Evolutionary conservation across 148 eudicot species (phyloP).

Genomic region (Euryodendron excelsum): DNA sequence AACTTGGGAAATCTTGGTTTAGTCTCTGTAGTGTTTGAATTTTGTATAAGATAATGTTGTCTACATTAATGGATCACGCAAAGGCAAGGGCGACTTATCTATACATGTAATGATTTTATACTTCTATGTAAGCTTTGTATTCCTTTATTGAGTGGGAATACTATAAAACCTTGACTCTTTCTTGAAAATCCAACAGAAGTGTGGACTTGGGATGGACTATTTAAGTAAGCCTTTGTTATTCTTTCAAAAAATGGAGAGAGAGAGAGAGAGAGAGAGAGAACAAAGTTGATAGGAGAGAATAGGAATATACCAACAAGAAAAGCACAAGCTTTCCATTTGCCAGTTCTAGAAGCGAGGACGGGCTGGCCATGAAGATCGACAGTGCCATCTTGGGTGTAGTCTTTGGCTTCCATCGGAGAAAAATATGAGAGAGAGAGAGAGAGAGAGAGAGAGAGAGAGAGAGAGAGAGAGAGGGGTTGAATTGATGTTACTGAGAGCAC

Average conservation of each 20-base stretch:
- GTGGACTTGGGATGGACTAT: background rate
- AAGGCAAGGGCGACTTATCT: too few species aligned
- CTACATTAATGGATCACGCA: too few species aligned
- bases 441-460: too few species aligned
- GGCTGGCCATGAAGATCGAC: slow-evolving; percentile 74
- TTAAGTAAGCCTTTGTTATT: background rate
- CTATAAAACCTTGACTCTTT: background rate
- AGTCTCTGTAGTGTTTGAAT: background rate
- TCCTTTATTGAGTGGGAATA: background rate
- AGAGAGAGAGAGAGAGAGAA: background rate
- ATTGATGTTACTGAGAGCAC: background rate
- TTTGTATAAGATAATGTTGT: too few species aligned
- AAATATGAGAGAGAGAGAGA: background rate
- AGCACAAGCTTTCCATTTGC: slow-evolving; percentile 92
- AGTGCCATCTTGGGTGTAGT: slow-evolving; percentile 74
- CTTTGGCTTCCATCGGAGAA: slow-evolving; percentile 41
- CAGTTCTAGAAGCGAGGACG: slow-evolving; percentile 60
- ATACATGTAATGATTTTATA: background rate
- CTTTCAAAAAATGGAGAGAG: background rate
- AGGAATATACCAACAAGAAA: slow-evolving; percentile 61
- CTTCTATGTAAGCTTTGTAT: background rate
- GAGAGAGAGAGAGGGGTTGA: too few species aligned
- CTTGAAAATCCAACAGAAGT: too few species aligned
- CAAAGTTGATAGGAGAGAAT: background rate
- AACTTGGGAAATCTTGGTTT: background rate